These are phyloP conservation scores for Phytophthora pistaciae DNA, from an alignment of 352 stramenopile genomes.

Conservation along the genomic window DNA sequence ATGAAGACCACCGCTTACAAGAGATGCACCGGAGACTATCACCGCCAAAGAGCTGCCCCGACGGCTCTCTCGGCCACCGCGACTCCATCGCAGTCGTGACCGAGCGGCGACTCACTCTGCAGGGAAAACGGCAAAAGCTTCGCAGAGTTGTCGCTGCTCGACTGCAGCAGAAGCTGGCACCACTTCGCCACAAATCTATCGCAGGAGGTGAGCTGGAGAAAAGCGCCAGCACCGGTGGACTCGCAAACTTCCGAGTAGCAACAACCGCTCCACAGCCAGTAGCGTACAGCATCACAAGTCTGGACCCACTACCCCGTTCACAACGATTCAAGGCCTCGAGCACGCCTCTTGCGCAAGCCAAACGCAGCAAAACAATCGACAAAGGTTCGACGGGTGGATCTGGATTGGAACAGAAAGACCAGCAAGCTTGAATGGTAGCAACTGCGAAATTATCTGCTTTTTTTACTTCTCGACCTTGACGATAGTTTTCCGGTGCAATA, in stretches of 20 bases:
- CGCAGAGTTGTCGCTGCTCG: constrained; percentile 28
- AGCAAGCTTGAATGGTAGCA: not conserved
- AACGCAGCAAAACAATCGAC: constrained; percentile 2
- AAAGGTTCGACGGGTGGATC: constrained; percentile 3
- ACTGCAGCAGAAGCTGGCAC: constrained; percentile 37
- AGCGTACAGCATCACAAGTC: constrained; percentile 61
- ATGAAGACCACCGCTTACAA: constrained; percentile 48
- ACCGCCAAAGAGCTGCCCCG: constrained; percentile 12
- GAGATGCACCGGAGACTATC: constrained; percentile 27
- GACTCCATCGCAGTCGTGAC: constrained; percentile 19
- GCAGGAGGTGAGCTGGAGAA: constrained; percentile 26
- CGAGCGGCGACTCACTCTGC: constrained; percentile 27
- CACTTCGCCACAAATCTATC: constrained; percentile 34
- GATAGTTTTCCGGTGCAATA: not conserved
- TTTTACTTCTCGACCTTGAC: not conserved
- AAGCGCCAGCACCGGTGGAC: constrained; percentile 16
- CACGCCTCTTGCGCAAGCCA: constrained; percentile 4
- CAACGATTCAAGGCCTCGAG: constrained; percentile 22
- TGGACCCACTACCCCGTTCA: constrained; percentile 37
- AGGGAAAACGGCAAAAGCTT: constrained; percentile 36
- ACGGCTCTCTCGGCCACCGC: not conserved
- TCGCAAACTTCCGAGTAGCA: constrained; percentile 34
- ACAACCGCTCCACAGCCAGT: constrained; percentile 43
- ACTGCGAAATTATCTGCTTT: too few relatives aligned
- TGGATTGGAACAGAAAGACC: not conserved